Evolutionary conservation across 768 basidiomycete species (phyloP).

Genomic region (Suillus lakei): DNA sequence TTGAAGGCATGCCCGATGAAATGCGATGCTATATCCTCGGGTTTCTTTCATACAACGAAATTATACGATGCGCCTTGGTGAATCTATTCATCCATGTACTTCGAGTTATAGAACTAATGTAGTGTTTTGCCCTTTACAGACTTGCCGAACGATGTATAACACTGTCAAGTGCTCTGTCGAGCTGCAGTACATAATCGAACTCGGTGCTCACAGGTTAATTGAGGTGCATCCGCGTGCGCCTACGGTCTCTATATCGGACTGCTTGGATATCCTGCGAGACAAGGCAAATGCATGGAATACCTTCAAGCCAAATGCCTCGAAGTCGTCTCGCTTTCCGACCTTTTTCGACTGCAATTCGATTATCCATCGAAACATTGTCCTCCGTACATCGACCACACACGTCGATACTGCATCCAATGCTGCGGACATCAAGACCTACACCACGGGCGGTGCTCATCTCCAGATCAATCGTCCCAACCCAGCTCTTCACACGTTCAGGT

Average conservation of each 20-base stretch:
- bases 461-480: neutral
- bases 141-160: neutral
- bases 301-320: neutral
- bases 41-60: neutral
- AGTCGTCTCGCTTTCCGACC: neutral
- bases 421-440: neutral
- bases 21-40: neutral
- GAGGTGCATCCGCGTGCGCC: neutral
- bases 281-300: neutral
- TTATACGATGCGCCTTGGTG: neutral
- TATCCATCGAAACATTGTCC: neutral
- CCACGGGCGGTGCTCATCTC: neutral
- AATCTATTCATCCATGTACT: neutral
- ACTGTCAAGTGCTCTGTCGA: neutral
- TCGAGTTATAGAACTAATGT: neutral
- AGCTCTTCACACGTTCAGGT: neutral
- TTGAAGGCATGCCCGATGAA: neutral
- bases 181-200: neutral
- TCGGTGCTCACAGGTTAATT: neutral
- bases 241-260: neutral
- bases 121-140: neutral
- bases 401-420: neutral
- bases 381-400: no score
- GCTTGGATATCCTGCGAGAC: neutral
- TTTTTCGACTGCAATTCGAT: neutral